These are phyloP conservation scores for Pichia eremophila DNA, from an alignment of 805 yeast genomes.

Conservation along the genomic window DNA sequence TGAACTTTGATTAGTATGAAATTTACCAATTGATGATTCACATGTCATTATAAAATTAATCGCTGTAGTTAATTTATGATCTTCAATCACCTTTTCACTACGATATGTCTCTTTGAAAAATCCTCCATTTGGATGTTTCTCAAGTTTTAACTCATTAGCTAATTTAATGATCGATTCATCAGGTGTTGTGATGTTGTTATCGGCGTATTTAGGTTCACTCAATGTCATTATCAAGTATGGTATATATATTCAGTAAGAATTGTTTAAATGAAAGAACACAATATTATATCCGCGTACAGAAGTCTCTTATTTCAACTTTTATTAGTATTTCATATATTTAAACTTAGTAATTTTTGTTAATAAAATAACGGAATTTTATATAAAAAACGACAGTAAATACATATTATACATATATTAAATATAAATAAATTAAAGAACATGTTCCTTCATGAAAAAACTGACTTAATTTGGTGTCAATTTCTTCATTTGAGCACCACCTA, in stretches of 20 bases:
- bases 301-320: no score
- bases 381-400: neutral
- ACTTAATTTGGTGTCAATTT: slow-evolving; percentile 17
- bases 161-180: slow-evolving; percentile 21
- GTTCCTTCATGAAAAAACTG: neutral
- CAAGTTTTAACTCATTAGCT: slow-evolving; percentile 28
- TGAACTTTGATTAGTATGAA: slow-evolving; percentile 38
- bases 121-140: slow-evolving; percentile 48
- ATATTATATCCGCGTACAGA: no score
- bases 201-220: slow-evolving; percentile 16
- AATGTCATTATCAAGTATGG: slow-evolving; percentile 1
- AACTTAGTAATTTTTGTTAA: no score
- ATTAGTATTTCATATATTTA: no score
- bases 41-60: slow-evolving; percentile 46
- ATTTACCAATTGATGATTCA: slow-evolving; percentile 40
- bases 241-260: no score
- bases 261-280: no score
- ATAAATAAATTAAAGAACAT: neutral
- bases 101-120: slow-evolving; percentile 49
- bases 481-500: slow-evolving; percentile 37
- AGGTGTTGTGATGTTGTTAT: slow-evolving; percentile 10
- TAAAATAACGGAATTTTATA: no score
- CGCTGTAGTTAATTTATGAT: slow-evolving; percentile 31
- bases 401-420: neutral
- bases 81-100: slow-evolving; percentile 16